phyloP scores from a whole-genome alignment of 1,284 basidiomycete species.

The Pascua sp. region DNA sequence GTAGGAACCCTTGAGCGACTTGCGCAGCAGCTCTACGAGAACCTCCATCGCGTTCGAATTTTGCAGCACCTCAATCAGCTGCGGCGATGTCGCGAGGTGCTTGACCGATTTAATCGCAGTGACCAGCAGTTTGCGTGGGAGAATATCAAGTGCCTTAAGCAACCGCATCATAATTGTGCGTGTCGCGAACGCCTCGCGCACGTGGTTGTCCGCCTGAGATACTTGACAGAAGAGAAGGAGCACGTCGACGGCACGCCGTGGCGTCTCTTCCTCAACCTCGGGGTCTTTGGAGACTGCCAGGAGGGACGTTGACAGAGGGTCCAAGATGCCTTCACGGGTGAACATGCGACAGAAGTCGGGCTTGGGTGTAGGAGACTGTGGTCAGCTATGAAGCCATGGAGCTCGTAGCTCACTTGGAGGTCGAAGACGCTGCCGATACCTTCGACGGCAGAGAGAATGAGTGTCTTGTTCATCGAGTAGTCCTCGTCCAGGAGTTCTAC shows the following conservation, averaged over 20 bases:
- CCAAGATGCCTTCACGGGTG: slow-evolving; percentile 87
- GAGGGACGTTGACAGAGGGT: slow-evolving; percentile 84
- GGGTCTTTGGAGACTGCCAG: slow-evolving; percentile 78
- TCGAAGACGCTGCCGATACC: slow-evolving; percentile 95
- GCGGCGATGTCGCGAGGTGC: slow-evolving; percentile 88
- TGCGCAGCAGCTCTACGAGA: slow-evolving; percentile 75
- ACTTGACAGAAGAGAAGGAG: slow-evolving; percentile 91
- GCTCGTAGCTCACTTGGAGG: slow-evolving; percentile 54
- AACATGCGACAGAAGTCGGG: slow-evolving; percentile 99
- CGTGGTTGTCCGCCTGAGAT: slow-evolving; percentile 86
- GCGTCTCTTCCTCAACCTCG: slow-evolving; percentile 67
- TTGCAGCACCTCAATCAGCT: slow-evolving; percentile 84
- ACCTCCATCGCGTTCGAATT: slow-evolving; percentile 94
- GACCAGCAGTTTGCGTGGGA: slow-evolving; percentile 79
- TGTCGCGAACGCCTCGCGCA: slow-evolving; percentile 83
- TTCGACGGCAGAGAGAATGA: slow-evolving; percentile 91
- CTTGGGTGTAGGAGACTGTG: slow-evolving; percentile 83
- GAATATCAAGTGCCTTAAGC: slow-evolving; percentile 73
- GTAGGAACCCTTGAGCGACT: slow-evolving; percentile 72
- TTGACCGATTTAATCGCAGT: slow-evolving; percentile 92
- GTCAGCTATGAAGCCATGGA: not conserved
- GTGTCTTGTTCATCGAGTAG: slow-evolving; percentile 78
- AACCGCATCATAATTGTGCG: slow-evolving; percentile 81
- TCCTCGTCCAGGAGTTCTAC: slow-evolving; percentile 96
- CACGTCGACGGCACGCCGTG: slow-evolving; percentile 83